These are phyloP conservation scores for Guillardia theta DNA, from an alignment of 78 protist genomes.

Conservation along the genomic window DNA sequence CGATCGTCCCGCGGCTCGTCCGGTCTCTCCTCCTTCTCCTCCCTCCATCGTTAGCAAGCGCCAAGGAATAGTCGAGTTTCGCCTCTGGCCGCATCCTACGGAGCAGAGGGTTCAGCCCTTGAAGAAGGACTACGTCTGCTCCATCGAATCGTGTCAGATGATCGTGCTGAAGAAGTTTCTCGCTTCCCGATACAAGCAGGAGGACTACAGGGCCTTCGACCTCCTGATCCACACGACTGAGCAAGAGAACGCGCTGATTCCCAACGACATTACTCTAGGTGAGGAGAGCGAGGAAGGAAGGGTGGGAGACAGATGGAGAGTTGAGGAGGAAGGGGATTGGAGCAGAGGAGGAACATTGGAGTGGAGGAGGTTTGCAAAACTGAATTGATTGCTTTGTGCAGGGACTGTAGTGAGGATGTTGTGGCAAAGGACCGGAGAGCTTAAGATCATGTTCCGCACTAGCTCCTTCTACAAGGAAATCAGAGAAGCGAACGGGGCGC, in stretches of 20 bases:
- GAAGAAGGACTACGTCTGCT: neutral
- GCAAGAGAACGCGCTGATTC: neutral
- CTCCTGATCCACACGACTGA: conserved; percentile 1
- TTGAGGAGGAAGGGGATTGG: neutral
- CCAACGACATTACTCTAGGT: neutral
- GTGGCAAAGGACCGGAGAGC: neutral
- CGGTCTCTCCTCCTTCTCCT: neutral
- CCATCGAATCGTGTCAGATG: neutral
- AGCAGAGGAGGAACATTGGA: neutral
- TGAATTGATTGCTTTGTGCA: neutral
- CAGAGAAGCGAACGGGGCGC: too few relatives aligned
- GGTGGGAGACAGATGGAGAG: neutral
- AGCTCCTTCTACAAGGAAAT: neutral
- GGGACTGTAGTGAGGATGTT: neutral
- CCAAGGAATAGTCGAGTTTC: neutral
- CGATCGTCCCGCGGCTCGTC: neutral
- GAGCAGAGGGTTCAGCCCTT: neutral
- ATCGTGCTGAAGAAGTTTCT: neutral
- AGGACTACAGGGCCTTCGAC: neutral
- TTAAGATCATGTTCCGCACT: neutral
- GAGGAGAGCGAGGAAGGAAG: neutral
- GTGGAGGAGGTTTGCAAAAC: neutral
- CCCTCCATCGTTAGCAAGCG: neutral
- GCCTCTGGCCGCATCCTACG: neutral
- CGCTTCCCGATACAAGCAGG: neutral